Evolutionary conservation across 164 flowering plant genomes (phyloP), one percentile per base, ranked within the genome.

Genomic region (Liquidambar formosana): DNA sequence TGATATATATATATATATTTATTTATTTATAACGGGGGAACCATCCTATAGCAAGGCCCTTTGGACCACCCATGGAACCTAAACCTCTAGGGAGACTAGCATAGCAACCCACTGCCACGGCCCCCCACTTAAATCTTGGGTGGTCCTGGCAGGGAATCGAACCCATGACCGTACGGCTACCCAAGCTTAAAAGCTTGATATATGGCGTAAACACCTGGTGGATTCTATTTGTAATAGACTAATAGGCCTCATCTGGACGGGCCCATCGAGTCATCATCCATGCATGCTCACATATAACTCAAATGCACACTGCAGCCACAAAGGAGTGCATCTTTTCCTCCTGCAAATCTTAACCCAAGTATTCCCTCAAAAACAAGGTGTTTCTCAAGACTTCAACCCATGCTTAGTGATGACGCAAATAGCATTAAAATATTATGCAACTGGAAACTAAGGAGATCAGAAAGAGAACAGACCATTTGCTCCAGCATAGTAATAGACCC

Each of bases 401-500:
- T 33, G 61, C 21, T 43, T 16, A 41, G 19, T 8, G 27, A 9
- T 22, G n/a, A 25, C 21, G 65, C 57, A 61, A 33, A 51, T 33
- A 68, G 41, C 46, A 66, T 61, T 57, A 22, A 65, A 18, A 52
- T 26, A 22, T 15, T 16, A 57, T 27, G 38, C 25, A 65, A 54
- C 45, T 11, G 58, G 13, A n/a, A 8, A 58, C 10, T 12, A 13
- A 52, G n/a, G 46, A 57, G 19, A 73, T 6, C 12, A 49, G 25
- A 28, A 57, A 60, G 16, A 75, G 61, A 54, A 81, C 77, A 61
- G 22, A 95, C 99, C 99, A 95, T 95, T 81, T 91, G 99, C 74
- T 95, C 99, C 80, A 93, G 87, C 99, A 95, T 90, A 41, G 74
- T 81, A 57, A 95, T 88, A 59, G 97, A 86, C 66, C 67, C 84